Evolutionary conservation across 1,284 basidiomycete genomes (phyloP).

Genomic region (Pholiota adiposa): DNA sequence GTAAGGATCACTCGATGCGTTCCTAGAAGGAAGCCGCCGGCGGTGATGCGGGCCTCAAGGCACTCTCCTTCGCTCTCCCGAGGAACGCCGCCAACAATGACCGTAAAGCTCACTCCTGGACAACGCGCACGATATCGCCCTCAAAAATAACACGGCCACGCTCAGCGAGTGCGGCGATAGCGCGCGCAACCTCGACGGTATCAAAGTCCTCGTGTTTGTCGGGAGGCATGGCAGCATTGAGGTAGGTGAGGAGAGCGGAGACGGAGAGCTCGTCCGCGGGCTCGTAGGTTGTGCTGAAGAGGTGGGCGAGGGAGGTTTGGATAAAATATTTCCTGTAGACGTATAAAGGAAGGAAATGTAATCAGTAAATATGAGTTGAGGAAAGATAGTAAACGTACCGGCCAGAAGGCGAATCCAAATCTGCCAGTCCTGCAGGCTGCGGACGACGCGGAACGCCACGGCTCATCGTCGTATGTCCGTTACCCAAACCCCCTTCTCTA

Average conservation of each 20-base stretch:
- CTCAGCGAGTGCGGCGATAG: constrained; percentile 56
- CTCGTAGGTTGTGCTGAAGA: constrained; percentile 69
- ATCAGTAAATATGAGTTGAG: background rate
- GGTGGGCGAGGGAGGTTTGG: constrained; percentile 57
- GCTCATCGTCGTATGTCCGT: background rate
- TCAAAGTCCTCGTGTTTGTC: constrained; percentile 83
- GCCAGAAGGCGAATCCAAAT: constrained; percentile 58
- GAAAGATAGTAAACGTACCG: constrained; percentile 46
- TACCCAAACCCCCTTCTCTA: constrained; percentile 25
- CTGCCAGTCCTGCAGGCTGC: constrained; percentile 48
- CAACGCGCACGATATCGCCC: constrained; percentile 57
- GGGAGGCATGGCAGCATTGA: constrained; percentile 72
- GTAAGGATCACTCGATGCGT: background rate
- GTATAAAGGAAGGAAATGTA: no score
- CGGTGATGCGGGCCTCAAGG: no score
- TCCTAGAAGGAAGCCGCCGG: background rate
- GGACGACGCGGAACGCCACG: constrained; percentile 32
- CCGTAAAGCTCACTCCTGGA: constrained; percentile 17
- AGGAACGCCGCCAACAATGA: no score
- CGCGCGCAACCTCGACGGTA: constrained; percentile 67
- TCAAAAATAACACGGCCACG: constrained; percentile 57
- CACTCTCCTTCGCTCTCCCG: no score
- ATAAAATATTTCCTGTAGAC: constrained; percentile 58
- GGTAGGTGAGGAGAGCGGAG: constrained; percentile 65
- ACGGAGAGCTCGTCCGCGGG: constrained; percentile 67